Conservation (phyloP, 345 rosid genomes). For the Nasturtium officinale region DNA sequence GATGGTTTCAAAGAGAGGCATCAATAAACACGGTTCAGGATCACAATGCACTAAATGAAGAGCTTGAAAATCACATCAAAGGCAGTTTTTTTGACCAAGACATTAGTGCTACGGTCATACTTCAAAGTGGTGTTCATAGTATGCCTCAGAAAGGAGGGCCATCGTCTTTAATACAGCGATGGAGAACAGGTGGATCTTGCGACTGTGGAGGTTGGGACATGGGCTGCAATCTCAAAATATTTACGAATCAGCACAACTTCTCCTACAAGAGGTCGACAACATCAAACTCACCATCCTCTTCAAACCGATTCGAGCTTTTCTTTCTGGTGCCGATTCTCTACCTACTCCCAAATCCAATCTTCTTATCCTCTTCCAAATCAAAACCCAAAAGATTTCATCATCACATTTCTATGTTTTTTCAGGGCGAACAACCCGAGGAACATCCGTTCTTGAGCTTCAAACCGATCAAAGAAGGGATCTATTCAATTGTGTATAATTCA, state of each 20-base stretch:
- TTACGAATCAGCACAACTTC: conserved; percentile 51
- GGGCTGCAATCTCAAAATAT: conserved; percentile 75
- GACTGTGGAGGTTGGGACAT: conserved; percentile 99
- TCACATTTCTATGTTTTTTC: conserved; percentile 28
- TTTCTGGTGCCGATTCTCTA: conserved; percentile 52
- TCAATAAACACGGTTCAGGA: conserved; percentile 43
- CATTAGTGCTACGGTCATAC: conserved; percentile 66
- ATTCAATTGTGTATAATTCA: conserved; percentile 72
- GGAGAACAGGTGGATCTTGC: conserved; percentile 94
- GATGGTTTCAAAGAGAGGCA: conserved; percentile 38
- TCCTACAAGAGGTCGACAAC: conserved; percentile 39
- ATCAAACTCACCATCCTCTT: conserved; percentile 43
- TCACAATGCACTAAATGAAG: conserved; percentile 32
- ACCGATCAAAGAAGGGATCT: conserved; percentile 71
- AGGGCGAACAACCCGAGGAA: conserved; percentile 63
- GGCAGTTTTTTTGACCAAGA: conserved; percentile 40
- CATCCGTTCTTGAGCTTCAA: conserved; percentile 61
- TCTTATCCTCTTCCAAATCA: neutral
- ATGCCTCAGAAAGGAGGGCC: conserved; percentile 86
- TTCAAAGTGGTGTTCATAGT: conserved; percentile 85
- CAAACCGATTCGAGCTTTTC: conserved; percentile 58
- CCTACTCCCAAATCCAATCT: neutral
- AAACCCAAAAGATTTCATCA: conserved; percentile 23
- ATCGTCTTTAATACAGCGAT: conserved; percentile 80
- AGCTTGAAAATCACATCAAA: conserved; percentile 27